Conservation (phyloP, 1,284 basidiomycete species). For the Paramarasmius palmivorus region DNA sequence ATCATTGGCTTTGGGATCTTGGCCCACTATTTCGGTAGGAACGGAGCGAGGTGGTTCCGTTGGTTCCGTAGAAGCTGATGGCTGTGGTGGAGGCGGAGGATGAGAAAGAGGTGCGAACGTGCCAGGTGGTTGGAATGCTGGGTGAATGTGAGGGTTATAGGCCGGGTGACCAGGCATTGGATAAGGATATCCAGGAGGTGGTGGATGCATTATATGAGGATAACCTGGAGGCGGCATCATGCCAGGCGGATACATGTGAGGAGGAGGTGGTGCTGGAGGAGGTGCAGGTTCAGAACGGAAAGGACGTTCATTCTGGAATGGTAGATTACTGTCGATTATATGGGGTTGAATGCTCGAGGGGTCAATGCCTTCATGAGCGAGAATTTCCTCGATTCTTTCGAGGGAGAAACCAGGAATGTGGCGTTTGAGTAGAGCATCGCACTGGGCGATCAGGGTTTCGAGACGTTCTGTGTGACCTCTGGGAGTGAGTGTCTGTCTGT, state of each 20-base stretch:
- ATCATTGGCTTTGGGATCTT: conserved; percentile 75
- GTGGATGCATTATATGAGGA: conserved; percentile 33
- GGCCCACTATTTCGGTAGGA: conserved; percentile 57
- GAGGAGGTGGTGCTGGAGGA: conserved; percentile 31
- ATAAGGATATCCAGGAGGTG: conserved; percentile 24
- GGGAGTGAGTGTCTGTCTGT: conserved; percentile 79
- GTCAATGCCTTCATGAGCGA: conserved; percentile 67
- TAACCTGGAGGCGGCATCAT: conserved; percentile 41
- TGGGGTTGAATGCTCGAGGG: conserved; percentile 32
- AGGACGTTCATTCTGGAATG: background rate
- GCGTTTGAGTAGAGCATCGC: conserved; percentile 72
- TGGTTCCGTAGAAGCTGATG: conserved; percentile 24
- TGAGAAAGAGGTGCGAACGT: conserved; percentile 11
- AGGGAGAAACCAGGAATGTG: conserved; percentile 66
- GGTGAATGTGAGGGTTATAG: conserved; percentile 54
- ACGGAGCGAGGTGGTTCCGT: conserved; percentile 18
- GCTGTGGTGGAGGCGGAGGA: conserved; percentile 27
- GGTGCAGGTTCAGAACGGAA: conserved; percentile 16
- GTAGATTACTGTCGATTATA: conserved; percentile 10
- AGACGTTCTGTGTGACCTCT: conserved; percentile 78
- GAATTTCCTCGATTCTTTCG: conserved; percentile 62
- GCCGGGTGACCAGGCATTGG: conserved; percentile 42
- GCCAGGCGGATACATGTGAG: conserved; percentile 34
- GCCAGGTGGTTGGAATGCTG: conserved; percentile 51
- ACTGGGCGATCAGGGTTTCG: conserved; percentile 74